These are phyloP conservation scores for Styphnolobium japonicum DNA, from an alignment of 306 rosid genomes.

Conservation along the genomic window DNA sequence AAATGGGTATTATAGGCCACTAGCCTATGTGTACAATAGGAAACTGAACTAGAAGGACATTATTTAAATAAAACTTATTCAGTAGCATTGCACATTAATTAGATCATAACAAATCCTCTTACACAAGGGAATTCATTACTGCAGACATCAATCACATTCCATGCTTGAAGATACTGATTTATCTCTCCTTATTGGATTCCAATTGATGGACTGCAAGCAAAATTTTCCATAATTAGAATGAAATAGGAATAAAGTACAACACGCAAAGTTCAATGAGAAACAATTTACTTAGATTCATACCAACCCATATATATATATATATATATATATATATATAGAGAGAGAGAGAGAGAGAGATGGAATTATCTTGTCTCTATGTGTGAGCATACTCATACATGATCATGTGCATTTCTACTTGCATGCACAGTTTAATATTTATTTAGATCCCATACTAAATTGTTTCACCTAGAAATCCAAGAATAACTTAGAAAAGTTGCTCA, in stretches of 20 bases:
- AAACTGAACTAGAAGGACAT: slow-evolving; percentile 6
- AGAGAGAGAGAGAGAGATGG: too few species aligned
- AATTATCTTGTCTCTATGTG: neutral
- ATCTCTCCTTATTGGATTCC: neutral
- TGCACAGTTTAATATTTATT: neutral
- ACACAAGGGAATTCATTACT: slow-evolving; percentile 24
- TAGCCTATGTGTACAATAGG: neutral
- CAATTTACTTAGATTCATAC: neutral
- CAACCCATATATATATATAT: neutral
- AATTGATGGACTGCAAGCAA: slow-evolving; percentile 13
- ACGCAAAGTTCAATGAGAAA: neutral
- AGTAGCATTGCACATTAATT: neutral
- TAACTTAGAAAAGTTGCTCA: neutral
- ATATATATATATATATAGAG: neutral
- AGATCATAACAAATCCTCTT: slow-evolving; percentile 5
- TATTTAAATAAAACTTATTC: neutral
- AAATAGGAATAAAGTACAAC: neutral
- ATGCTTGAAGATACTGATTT: neutral
- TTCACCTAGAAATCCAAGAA: neutral
- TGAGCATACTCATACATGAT: neutral
- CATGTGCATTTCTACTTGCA: neutral
- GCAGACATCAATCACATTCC: neutral
- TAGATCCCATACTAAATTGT: neutral
- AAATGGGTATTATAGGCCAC: slow-evolving; percentile 3
- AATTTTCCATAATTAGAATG: slow-evolving; percentile 15